phyloP scores from a whole-genome alignment of 257 asterid genomes.

The Solanum chmielewskii region DNA sequence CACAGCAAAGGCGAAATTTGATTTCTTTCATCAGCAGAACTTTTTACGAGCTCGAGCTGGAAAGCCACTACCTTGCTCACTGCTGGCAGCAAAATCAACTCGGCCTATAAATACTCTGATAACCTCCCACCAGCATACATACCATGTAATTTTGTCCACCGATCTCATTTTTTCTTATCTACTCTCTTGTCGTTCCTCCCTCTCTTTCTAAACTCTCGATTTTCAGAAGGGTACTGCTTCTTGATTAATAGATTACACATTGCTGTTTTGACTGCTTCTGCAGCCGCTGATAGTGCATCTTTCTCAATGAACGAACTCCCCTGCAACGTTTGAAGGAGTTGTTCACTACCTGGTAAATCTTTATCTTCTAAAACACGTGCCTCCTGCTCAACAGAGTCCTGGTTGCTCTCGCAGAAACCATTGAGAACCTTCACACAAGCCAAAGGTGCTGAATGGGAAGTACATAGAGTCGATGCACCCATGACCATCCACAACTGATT shows the following conservation, averaged over 20 bases:
- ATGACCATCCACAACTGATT: constrained; percentile 78
- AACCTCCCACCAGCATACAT: neutral
- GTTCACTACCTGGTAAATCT: constrained; percentile 54
- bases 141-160: neutral
- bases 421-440: constrained; percentile 56
- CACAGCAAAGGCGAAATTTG: neutral
- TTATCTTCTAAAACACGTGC: constrained; percentile 35
- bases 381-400: constrained; percentile 16
- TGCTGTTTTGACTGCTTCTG: constrained; percentile 70
- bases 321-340: constrained; percentile 47
- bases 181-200: constrained; percentile 68
- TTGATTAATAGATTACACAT: constrained; percentile 78
- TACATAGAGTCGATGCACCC: constrained; percentile 52
- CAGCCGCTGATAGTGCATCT: constrained; percentile 51
- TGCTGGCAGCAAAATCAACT: neutral
- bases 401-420: constrained; percentile 19
- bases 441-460: constrained; percentile 24
- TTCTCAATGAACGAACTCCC: constrained; percentile 46
- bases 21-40: neutral
- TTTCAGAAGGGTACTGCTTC: constrained; percentile 68
- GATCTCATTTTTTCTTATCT: neutral
- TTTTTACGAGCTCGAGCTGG: neutral
- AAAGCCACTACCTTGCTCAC: neutral
- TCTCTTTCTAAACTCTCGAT: constrained; percentile 58
- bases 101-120: neutral